These are phyloP conservation scores for Yamadazyma diospyri DNA, from an alignment of 1,139 yeast species.

Conservation along the genomic window DNA sequence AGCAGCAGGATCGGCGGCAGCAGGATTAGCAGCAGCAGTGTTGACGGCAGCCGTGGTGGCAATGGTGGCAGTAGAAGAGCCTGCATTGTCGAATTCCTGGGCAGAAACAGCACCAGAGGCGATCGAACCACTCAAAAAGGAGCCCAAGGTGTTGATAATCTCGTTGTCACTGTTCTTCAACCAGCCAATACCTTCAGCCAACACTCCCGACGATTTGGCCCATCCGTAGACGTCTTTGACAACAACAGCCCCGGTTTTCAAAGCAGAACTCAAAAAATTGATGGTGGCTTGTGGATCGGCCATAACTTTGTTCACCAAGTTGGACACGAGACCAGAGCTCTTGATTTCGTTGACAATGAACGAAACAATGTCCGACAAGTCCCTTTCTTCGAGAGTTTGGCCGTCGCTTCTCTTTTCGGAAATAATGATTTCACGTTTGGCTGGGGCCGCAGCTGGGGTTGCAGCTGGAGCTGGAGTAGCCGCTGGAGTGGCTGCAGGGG, in stretches of 20 bases:
- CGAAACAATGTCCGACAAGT: constrained; percentile 26
- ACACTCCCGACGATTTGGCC: constrained; percentile 40
- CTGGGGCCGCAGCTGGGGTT: constrained; percentile 14
- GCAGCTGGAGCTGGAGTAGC: constrained; percentile 12
- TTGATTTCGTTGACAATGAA: constrained; percentile 27
- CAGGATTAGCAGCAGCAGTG: constrained; percentile 10
- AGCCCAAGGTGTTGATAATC: constrained; percentile 13
- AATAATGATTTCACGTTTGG: constrained; percentile 10
- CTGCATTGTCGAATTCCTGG: constrained; percentile 11
- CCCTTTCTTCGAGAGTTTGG: constrained; percentile 38
- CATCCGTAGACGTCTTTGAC: constrained; percentile 36
- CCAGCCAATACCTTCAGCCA: constrained; percentile 29
- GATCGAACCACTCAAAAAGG: constrained; percentile 24
- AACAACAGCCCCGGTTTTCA: constrained; percentile 32
- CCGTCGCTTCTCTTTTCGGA: constrained; percentile 7
- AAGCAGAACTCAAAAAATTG: constrained; percentile 30
- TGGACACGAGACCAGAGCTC: constrained; percentile 34
- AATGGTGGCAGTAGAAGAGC: constrained; percentile 14
- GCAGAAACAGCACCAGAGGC: constrained; percentile 21
- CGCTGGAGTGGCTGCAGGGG: constrained; percentile 19
- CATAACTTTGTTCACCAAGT: constrained; percentile 31
- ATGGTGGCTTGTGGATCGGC: constrained; percentile 37
- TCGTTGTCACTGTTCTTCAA: constrained; percentile 29
- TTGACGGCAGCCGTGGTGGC: constrained; percentile 11
- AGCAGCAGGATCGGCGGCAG: constrained; percentile 11